These are phyloP conservation scores for Phytophthora megakarya DNA, from an alignment of 352 stramenopile genomes.

Conservation along the genomic window DNA sequence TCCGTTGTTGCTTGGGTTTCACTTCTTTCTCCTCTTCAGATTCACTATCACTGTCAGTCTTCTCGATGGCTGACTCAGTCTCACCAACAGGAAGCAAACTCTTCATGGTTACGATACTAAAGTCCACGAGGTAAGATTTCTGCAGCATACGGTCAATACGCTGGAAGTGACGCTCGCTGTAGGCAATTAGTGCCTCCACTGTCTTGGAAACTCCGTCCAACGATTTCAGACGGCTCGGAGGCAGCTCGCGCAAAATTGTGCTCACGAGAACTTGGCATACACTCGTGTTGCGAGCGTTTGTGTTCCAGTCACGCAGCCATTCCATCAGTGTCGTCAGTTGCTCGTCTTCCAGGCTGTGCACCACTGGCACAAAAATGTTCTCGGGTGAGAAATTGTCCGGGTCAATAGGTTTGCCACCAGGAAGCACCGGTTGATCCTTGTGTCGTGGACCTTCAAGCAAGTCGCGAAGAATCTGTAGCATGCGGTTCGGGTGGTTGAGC, in stretches of 20 bases:
- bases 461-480: conserved; percentile 92
- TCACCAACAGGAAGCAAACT: conserved; percentile 63
- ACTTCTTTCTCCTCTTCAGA: conserved; percentile 19
- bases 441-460: conserved; percentile 77
- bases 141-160: conserved; percentile 95
- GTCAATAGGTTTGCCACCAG: conserved; percentile 42
- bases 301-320: conserved; percentile 98
- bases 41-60: conserved; percentile 49
- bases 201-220: conserved; percentile 77
- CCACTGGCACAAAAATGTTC: conserved; percentile 62
- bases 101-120: conserved; percentile 89
- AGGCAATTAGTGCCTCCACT: conserved; percentile 94
- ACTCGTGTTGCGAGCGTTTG: conserved; percentile 93
- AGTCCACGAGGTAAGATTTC: conserved; percentile 97
- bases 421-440: conserved; percentile 60
- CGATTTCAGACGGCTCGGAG: conserved; percentile 67
- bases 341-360: conserved; percentile 82
- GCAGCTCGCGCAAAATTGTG: conserved; percentile 82
- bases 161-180: conserved; percentile 98
- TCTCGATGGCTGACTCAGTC: conserved; percentile 37
- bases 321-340: conserved; percentile 91
- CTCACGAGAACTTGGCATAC: conserved; percentile 95
- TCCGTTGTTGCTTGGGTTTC: conserved; percentile 35
- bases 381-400: conserved; percentile 63
- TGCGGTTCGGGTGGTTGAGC: conserved; percentile 92